Percentiles rank a stretch among this genome's conserved stretches.
Conservation (phyloP, 306 rosid genomes). For the cucumber (Cucumis sativus) region Cucumber_9930_V3 NC_026659.2:2503001-2503500, state of each 20-base stretch:
- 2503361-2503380: too few relatives aligned
- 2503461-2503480: too few relatives aligned
- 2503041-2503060: background rate
- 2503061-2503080: background rate
- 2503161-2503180: slow-evolving; percentile 60
- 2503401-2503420: too few relatives aligned
- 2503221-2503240: too few relatives aligned
- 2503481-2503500: too few relatives aligned
- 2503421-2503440: too few relatives aligned
- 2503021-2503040: background rate
- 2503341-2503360: too few relatives aligned
- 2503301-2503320: too few relatives aligned
- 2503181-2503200: background rate
- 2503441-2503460: too few relatives aligned
- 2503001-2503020: background rate
- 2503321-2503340: too few relatives aligned
- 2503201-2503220: background rate
- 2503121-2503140: slow-evolving; percentile 89
- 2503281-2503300: background rate
- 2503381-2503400: too few relatives aligned
- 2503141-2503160: slow-evolving; percentile 73
- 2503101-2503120: slow-evolving; percentile 49
- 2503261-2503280: background rate
- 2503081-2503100: background rate
- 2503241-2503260: background rate